Percentiles rank a stretch among this genome's conserved stretches.
phyloP scores from a whole-genome alignment of 2,329 filamentous ascomycete genomes.

The Beauveria bassiana region DNA sequence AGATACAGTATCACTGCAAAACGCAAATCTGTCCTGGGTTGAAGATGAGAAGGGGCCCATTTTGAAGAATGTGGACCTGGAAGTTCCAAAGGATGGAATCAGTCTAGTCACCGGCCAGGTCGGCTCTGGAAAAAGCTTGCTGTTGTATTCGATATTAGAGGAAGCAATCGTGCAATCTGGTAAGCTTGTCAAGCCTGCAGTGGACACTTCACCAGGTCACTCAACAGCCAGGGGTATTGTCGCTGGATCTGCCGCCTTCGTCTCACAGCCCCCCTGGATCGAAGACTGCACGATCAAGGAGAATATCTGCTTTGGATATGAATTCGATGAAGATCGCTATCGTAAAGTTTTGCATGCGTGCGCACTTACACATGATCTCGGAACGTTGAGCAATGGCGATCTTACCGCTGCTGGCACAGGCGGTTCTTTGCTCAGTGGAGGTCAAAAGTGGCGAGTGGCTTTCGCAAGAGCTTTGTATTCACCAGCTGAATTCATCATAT shows the following conservation, averaged over 20 bases:
- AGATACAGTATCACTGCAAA: background rate
- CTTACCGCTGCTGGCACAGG: constrained; percentile 67
- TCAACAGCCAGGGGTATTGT: constrained; percentile 21
- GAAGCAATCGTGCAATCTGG: constrained; percentile 57
- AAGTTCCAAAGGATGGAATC: constrained; percentile 56
- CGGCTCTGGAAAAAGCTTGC: constrained; percentile 61
- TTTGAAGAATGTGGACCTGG: constrained; percentile 49
- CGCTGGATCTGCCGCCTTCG: constrained; percentile 48
- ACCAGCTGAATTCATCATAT: constrained; percentile 57
- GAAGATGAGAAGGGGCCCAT: constrained; percentile 40
- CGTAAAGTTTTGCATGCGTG: constrained; percentile 58
- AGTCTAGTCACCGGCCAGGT: constrained; percentile 63
- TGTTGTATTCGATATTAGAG: constrained; percentile 59
- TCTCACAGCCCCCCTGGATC: constrained; percentile 69
- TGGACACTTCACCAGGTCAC: constrained; percentile 52
- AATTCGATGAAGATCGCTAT: constrained; percentile 56
- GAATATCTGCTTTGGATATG: constrained; percentile 64
- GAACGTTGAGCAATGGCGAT: constrained; percentile 62
- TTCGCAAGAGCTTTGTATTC: constrained; percentile 68
- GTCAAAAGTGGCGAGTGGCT: constrained; percentile 67
- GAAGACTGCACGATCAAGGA: constrained; percentile 65
- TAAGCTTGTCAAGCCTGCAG: constrained; percentile 39
- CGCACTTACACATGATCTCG: constrained; percentile 60
- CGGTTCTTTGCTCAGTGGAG: constrained; percentile 68
- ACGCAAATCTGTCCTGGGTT: constrained; percentile 8